These are phyloP conservation scores for Nothophaeocryptopus gaeumannii DNA, from an alignment of 2,329 filamentous ascomycete genomes.

Conservation along the genomic window DNA sequence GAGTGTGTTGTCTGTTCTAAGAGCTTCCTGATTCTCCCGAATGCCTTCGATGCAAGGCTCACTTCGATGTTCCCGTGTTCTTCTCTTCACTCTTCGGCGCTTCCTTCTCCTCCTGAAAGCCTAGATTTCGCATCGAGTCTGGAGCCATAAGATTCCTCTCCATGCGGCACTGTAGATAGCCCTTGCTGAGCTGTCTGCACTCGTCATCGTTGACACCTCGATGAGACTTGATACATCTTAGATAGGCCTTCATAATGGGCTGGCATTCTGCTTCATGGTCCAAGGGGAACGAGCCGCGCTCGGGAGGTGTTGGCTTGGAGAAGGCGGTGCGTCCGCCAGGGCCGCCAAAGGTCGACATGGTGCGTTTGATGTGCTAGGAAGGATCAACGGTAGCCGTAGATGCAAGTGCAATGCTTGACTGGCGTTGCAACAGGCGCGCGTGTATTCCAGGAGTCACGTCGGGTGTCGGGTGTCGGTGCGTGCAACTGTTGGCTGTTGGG, in stretches of 20 bases:
- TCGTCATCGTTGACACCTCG: constrained; percentile 81
- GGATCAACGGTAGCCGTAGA: too few species aligned
- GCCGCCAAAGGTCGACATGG: constrained; percentile 59
- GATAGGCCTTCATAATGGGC: constrained; percentile 77
- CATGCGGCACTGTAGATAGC: constrained; percentile 90
- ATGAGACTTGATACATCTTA: constrained; percentile 80
- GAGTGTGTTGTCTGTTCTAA: not conserved
- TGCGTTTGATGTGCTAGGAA: not conserved
- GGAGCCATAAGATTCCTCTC: constrained; percentile 96
- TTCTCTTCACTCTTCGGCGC: not conserved
- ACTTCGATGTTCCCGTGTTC: not conserved
- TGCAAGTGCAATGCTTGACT: too few species aligned
- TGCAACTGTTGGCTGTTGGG: not conserved
- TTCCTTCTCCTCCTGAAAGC: constrained; percentile 51
- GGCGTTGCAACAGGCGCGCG: not conserved
- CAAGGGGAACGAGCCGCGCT: constrained; percentile 92
- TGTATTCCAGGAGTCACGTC: not conserved
- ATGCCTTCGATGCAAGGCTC: not conserved
- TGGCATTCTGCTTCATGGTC: constrained; percentile 98
- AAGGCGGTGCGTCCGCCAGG: constrained; percentile 60
- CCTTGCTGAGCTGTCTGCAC: constrained; percentile 81
- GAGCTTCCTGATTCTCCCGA: not conserved
- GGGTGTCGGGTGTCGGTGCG: not conserved
- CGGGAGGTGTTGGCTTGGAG: constrained; percentile 72
- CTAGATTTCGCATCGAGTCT: constrained; percentile 92